Evolutionary conservation across 352 stramenopile species (phyloP).

Genomic region (Pythium guiyangense): DNA sequence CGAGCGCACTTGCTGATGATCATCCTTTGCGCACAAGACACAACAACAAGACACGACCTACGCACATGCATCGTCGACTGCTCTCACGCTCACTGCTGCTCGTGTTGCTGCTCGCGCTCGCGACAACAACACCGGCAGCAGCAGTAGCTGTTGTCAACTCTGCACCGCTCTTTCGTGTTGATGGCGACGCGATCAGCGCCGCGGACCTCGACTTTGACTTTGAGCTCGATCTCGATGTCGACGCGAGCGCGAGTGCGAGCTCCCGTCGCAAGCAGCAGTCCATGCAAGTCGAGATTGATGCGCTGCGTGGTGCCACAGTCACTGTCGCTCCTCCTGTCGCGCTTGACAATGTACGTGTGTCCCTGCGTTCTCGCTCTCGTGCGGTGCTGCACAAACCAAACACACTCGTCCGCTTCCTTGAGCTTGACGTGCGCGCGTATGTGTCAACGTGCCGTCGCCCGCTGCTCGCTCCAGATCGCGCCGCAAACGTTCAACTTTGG

Average conservation of each 20-base stretch:
- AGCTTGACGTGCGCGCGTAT: not conserved
- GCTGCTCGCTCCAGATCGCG: constrained; percentile 9
- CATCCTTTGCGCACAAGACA: too few species aligned
- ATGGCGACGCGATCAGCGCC: constrained; percentile 7
- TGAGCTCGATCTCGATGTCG: constrained; percentile 6
- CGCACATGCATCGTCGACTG: too few species aligned
- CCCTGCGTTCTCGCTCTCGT: not conserved
- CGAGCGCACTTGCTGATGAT: too few species aligned
- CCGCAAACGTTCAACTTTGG: constrained; percentile 39
- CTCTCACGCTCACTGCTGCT: too few species aligned
- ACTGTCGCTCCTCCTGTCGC: not conserved
- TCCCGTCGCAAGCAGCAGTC: not conserved
- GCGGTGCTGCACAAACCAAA: not conserved
- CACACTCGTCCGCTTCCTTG: not conserved
- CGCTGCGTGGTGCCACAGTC: not conserved
- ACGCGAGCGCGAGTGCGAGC: too few species aligned
- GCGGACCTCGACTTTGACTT: constrained; percentile 12
- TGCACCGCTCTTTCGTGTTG: not conserved
- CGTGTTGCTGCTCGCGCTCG: not conserved
- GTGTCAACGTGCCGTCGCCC: not conserved
- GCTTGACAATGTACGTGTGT: constrained; percentile 2
- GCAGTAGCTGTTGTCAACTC: not conserved
- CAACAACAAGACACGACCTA: too few species aligned
- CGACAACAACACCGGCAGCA: not conserved
- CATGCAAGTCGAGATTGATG: constrained; percentile 1